Evolutionary conservation across 2,329 filamentous ascomycete genomes (phyloP), one percentile per base, ranked within the genome.

Genomic region (Alternaria solani): DNA sequence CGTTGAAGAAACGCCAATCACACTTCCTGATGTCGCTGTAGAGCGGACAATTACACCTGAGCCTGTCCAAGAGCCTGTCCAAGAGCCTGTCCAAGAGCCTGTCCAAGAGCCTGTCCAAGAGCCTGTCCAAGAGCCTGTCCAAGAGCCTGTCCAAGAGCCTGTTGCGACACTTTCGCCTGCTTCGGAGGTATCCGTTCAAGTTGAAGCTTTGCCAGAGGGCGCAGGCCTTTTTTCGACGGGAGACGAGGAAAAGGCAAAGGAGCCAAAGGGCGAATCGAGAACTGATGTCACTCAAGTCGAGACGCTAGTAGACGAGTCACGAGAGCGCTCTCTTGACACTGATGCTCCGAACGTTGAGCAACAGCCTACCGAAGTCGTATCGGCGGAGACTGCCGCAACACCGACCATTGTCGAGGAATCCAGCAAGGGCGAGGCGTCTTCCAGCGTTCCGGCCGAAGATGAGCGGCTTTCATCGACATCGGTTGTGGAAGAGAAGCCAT

Each of bases 201-300:
- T 46, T 9, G 41, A 55, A 14, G 34, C 46, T 25, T 18, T 30
- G 7, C 38, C 18, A n/a, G 54, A 53, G 12, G 23, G 39, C 2
- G 34, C 38, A 3, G 20, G 28, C 3, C 28, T 52, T 1, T 16
- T 43, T 23, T 59, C 62, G 0, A 65, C 64, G 47, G 67, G 69
- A 43, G 68, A 36, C 32, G 14, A 69, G 57, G 71, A 73, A 49
- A 61, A 66, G 38, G 51, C 43, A 3, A 68, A 74, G 62, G 72
- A 74, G 28, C 54, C 63, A 7, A 71, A 73, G 54, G 65, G 64
- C 32, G 62, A 59, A 34, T 70, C 67, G 28, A 38, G 58, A 18
- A 59, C 57, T 2, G 66, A 67, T n/a, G 55, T 55, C 20, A 59
- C 46, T 5, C 23, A 39, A 23, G 9, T 36, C 2, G 55, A 61